Evolutionary conservation across 75 land plant genomes (phyloP), one percentile per base, ranked within the genome.

Genomic region (Pinus taeda): DNA sequence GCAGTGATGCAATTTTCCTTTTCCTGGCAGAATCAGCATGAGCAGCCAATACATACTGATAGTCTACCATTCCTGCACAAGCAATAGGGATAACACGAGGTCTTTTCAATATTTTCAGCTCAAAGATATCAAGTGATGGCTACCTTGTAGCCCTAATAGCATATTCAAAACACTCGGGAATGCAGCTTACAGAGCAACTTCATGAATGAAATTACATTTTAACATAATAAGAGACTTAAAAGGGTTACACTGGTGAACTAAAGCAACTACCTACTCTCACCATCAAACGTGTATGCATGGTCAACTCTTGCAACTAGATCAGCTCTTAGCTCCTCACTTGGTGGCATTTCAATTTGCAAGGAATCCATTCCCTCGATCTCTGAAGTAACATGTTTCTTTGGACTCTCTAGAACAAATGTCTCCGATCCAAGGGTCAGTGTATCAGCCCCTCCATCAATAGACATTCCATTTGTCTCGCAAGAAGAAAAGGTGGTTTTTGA

Each of bases 41-140:
- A 59, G 91, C 87, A 49, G 95, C 57, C 70, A 91, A 71, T 74
- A 97, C 92, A 83, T 97, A 87, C 71, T 97, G 99, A 79, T 94
- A 97, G 76, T 97, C 99, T 39, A 79, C 93, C 98, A 97, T 95
- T 13, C 98, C 98, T 96, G 74, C 12, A 66, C 14, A 75, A 21
- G 39, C 11, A 74, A 65, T 21, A 39, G 15, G 75, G 26, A 74
- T 20, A 71, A 24, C 22, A 37, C 39, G 39, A 30, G 55, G 7
- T 70, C 75, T 22, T 75, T 33, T 42, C 69, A 13, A 3, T 66
- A 22, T 24, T 69, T 15, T 69, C 72, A 42, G 39, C 14, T 67
- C 21, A 69, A 39, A 67, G 49, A n/a, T 11, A 42, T 9, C 42
- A 67, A 69, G 7, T 20, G 42, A 42, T 42, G 53, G 53, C 72